Evolutionary conservation across 2,329 filamentous ascomycete species (phyloP), one percentile per base, ranked within the genome.

Genomic region (Tolypocladium pustulatum): DNA sequence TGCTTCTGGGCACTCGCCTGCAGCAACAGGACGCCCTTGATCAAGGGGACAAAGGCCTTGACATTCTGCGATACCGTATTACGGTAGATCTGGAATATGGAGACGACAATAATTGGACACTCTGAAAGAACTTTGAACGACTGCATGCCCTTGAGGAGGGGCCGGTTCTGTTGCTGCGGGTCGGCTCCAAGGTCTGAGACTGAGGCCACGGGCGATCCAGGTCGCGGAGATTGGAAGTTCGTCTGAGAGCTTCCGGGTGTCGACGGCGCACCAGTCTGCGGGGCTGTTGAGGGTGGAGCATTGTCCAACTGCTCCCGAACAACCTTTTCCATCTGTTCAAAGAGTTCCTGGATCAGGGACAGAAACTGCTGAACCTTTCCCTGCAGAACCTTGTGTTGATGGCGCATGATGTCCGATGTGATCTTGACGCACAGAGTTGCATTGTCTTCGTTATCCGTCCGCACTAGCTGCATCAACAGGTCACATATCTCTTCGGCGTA

Each of bases 51-150:
- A 67, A 99, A 97, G 12, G 87, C 82, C 74, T 90, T 91, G 56
- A 99, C 92, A 67, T 97, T 97, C 58, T 87, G 82, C 41, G 85
- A 79, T 2, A 96, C 93, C 6, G 88, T 88, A 54, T 75, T 79
- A 55, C 92, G 85, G 67, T 99, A 94, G 6, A 93, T 89, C 74
- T 99, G 94, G 71, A 99, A 97, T 64, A 99, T 90, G 4, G 93
- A 97, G 1, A 99, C 94, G 4, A 99, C 94, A 46, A 99, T 97
- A 57, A 99, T 99, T 0, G 94, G 94, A 66, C 94, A 99, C 72
- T 99, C 94, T 1, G 93, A 91, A 5, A 99, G 82, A 30, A 99
- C 93, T 73, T 97, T 99, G 82, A 99, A 99, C 1, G 94, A 99
- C 71, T 96, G 91, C 90, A 97, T 97, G 36, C 94, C 94, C 73